Evolutionary conservation across 768 basidiomycete species (phyloP).

Genomic region (Mycena alexandri): DNA sequence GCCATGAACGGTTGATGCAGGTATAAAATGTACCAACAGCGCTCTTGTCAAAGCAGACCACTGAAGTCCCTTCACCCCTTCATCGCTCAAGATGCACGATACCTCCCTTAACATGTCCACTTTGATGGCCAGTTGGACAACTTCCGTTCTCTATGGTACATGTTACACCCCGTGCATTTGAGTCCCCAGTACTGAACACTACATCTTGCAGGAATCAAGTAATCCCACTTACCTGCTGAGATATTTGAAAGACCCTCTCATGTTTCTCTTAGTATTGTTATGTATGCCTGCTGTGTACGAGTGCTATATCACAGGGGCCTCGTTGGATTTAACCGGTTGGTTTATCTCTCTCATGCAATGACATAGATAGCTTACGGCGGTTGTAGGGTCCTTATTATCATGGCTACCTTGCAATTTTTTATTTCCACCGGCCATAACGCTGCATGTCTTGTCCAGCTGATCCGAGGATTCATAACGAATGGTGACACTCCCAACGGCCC

Average conservation of each 20-base stretch:
- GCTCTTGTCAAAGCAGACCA: no score
- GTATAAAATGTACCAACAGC: no score
- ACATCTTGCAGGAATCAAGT: not conserved
- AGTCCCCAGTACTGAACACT: not conserved
- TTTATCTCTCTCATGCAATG: not conserved
- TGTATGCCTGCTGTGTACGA: not conserved
- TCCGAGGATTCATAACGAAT: not conserved
- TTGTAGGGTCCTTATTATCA: not conserved
- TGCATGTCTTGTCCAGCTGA: not conserved
- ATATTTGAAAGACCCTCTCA: not conserved
- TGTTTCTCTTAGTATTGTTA: not conserved
- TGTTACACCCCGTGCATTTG: not conserved
- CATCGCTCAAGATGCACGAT: conserved; percentile 1
- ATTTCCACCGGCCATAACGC: not conserved
- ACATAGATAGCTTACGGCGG: not conserved
- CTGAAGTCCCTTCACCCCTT: no score
- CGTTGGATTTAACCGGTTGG: not conserved
- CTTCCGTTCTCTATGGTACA: not conserved
- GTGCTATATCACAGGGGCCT: not conserved
- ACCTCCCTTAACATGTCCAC: not conserved
- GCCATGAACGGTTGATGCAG: no score
- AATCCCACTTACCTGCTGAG: no score
- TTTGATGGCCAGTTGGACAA: not conserved
- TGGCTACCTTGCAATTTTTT: not conserved
- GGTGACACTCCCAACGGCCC: not conserved